Evolutionary conservation across 768 basidiomycete genomes (phyloP).

Genomic region (Lentinula raphanica): DNA sequence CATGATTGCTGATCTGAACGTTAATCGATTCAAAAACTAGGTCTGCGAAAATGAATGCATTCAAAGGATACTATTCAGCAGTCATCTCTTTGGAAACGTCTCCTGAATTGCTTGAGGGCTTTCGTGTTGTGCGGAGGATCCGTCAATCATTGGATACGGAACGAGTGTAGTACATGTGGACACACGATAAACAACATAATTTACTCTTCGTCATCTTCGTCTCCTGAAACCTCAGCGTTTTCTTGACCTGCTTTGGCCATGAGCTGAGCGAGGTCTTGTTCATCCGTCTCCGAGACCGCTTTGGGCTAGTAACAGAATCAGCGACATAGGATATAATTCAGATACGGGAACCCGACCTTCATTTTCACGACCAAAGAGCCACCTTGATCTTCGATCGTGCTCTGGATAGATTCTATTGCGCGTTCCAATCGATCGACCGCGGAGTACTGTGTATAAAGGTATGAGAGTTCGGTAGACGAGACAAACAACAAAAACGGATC

Average conservation of each 20-base stretch:
- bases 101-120: too few species aligned
- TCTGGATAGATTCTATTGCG: conserved; percentile 87
- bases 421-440: conserved; percentile 92
- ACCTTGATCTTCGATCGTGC: conserved; percentile 76
- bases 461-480: background rate
- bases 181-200: background rate
- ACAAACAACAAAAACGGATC: background rate
- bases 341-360: conserved; percentile 55
- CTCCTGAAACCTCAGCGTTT: conserved; percentile 94
- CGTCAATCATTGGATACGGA: background rate
- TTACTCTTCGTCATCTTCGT: conserved; percentile 69
- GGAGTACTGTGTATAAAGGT: conserved; percentile 55
- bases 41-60: too few species aligned
- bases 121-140: too few species aligned
- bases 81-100: too few species aligned
- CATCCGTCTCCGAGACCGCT: conserved; percentile 95
- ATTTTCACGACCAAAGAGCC: conserved; percentile 92
- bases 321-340: background rate
- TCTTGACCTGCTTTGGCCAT: conserved; percentile 94
- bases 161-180: too few species aligned
- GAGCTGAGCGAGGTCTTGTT: conserved; percentile 92
- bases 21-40: too few species aligned
- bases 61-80: too few species aligned
- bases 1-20: too few species aligned
- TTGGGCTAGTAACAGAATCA: conserved; percentile 62